Conservation (phyloP, 169 alveolate genomes). For the Cyclospora cayetanensis region DNA sequence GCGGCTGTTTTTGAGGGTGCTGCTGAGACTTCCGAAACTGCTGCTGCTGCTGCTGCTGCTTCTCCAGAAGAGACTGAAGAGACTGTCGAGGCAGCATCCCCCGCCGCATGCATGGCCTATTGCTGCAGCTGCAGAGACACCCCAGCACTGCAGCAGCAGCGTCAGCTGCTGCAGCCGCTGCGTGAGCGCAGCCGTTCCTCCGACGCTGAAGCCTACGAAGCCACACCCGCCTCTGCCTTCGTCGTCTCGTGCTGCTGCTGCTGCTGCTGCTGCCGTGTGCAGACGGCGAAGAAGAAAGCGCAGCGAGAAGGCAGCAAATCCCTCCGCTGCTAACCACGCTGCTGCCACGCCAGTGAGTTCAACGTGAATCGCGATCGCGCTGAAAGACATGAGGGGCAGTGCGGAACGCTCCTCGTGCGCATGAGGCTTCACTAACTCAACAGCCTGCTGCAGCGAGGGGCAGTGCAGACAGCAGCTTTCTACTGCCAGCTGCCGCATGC, state of each 20-base stretch:
- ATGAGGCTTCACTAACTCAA: background rate
- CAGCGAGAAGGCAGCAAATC: background rate
- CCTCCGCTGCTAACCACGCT: conserved; percentile 1
- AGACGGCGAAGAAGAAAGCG: conserved; percentile 25
- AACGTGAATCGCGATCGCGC: conserved; percentile 7
- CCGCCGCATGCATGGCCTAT: background rate
- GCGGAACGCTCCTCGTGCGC: background rate
- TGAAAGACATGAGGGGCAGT: background rate
- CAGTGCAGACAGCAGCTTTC: conserved; percentile 34
- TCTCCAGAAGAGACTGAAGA: conserved; percentile 24
- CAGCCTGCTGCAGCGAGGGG: conserved; percentile 53
- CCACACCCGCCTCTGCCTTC: background rate
- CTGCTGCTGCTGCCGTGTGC: conserved; percentile 12
- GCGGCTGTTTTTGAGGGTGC: no score
- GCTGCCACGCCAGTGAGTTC: conserved; percentile 31
- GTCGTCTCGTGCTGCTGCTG: conserved; percentile 4
- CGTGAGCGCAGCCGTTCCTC: conserved; percentile 29
- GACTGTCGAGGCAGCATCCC: conserved; percentile 31
- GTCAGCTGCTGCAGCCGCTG: conserved; percentile 60
- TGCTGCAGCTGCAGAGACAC: conserved; percentile 34
- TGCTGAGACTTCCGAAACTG: conserved; percentile 53
- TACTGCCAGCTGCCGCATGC: conserved; percentile 21
- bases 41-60: conserved; percentile 37
- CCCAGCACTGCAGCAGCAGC: conserved; percentile 48
- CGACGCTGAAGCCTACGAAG: background rate